Evolutionary conservation across 352 stramenopile genomes (phyloP).

Genomic region (Elongisporangium undulatum): DNA sequence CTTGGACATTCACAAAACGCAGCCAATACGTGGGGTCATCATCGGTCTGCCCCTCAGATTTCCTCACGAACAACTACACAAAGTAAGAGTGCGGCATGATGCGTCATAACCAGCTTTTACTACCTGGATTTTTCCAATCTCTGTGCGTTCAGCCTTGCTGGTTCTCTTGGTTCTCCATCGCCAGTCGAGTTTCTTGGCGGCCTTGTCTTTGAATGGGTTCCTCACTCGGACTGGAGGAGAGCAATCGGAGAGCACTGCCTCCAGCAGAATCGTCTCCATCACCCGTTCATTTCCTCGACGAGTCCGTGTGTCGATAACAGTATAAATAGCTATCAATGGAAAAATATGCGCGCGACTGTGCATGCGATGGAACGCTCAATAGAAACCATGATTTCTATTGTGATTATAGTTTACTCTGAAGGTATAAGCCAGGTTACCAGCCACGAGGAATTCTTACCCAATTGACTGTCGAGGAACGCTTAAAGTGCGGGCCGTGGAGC

Average conservation of each 20-base stretch:
- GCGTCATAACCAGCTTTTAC: no score
- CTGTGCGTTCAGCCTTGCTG: background rate
- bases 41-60: slow-evolving; percentile 1
- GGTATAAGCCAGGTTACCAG: no score
- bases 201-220: slow-evolving; percentile 25
- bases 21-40: slow-evolving; percentile 32
- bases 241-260: slow-evolving; percentile 24
- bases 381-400: no score
- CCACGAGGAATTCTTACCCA: no score
- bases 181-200: slow-evolving; percentile 1
- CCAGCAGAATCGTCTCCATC: slow-evolving; percentile 19
- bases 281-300: slow-evolving; percentile 4
- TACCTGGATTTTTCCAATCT: background rate
- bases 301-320: no score
- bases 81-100: slow-evolving; percentile 2
- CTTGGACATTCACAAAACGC: slow-evolving; percentile 42
- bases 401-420: no score
- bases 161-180: background rate
- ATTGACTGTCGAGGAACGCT: no score
- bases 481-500: no score
- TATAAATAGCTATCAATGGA: no score
- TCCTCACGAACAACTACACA: slow-evolving; percentile 2
- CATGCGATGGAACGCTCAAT: no score
- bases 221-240: slow-evolving; percentile 8
- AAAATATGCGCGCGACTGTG: no score